These are phyloP conservation scores for Talaromyces liani DNA, from an alignment of 495 filamentous ascomycete species.

Conservation along the genomic window DNA sequence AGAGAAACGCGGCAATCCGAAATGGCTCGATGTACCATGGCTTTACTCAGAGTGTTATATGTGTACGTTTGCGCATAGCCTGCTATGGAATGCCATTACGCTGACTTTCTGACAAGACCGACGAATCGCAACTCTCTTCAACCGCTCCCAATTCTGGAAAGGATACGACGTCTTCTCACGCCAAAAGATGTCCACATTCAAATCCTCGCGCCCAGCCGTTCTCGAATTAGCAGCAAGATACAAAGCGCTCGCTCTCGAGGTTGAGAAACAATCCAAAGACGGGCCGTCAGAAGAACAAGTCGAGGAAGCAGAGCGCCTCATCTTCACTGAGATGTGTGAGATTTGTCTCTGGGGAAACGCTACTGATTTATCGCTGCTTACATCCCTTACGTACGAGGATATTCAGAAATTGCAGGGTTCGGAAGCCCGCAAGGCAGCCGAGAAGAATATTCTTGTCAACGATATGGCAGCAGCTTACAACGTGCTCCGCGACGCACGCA, in stretches of 20 bases:
- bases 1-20: slow-evolving; percentile 61
- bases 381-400: slow-evolving; percentile 85
- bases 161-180: slow-evolving; percentile 83
- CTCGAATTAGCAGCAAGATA: slow-evolving; percentile 78
- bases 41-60: slow-evolving; percentile 92
- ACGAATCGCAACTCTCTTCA: slow-evolving; percentile 68
- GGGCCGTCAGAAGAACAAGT: slow-evolving; percentile 38
- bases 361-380: slow-evolving; percentile 87
- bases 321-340: slow-evolving; percentile 93
- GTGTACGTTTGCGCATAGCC: slow-evolving; percentile 42
- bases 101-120: slow-evolving; percentile 31
- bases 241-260: slow-evolving; percentile 53
- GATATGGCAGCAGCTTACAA: slow-evolving; percentile 69
- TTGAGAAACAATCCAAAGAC: slow-evolving; percentile 32
- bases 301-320: slow-evolving; percentile 62
- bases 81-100: background rate
- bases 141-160: slow-evolving; percentile 79
- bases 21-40: slow-evolving; percentile 83
- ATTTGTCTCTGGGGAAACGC: slow-evolving; percentile 98
- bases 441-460: slow-evolving; percentile 85
- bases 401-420: slow-evolving; percentile 93
- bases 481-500: slow-evolving; percentile 53
- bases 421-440: slow-evolving; percentile 70
- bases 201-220: slow-evolving; percentile 84
- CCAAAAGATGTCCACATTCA: slow-evolving; percentile 90